phyloP scores from a whole-genome alignment of 805 yeast species.

The Citeromyces nyonsensis region DNA sequence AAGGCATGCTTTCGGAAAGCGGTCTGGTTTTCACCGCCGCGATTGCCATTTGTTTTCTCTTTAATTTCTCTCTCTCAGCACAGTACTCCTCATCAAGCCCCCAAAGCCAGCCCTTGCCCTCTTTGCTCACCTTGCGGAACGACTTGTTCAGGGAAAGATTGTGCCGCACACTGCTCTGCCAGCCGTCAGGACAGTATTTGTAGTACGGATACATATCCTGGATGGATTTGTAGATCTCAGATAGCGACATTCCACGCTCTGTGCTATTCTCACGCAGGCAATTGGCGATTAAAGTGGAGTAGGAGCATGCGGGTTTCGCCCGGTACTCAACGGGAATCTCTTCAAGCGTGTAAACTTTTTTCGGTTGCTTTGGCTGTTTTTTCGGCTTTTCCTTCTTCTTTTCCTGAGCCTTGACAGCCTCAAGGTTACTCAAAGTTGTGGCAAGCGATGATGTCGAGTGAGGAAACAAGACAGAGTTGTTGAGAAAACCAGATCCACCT shows the following conservation, averaged over 20 bases:
- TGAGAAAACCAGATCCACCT: neutral
- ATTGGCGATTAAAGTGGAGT: conserved; percentile 66
- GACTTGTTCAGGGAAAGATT: conserved; percentile 77
- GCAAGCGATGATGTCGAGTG: conserved; percentile 6
- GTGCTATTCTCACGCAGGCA: conserved; percentile 58
- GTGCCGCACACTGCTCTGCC: conserved; percentile 93
- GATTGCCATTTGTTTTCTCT: conserved; percentile 50
- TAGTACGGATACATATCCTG: conserved; percentile 84
- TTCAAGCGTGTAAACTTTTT: conserved; percentile 56
- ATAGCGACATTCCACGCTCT: conserved; percentile 60
- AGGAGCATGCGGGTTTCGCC: conserved; percentile 70
- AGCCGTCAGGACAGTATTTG: conserved; percentile 88
- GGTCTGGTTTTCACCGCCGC: conserved; percentile 46
- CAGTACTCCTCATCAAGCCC: conserved; percentile 78
- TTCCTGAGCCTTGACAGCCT: neutral
- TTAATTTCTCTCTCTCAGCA: conserved; percentile 59
- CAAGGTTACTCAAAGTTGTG: neutral
- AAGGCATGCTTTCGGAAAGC: conserved; percentile 26
- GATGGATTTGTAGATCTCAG: conserved; percentile 78
- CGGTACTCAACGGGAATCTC: conserved; percentile 85
- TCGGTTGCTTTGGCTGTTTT: conserved; percentile 35
- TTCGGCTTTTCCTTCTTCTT: conserved; percentile 14
- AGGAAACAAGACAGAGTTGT: conserved; percentile 5
- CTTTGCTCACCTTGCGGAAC: conserved; percentile 66
- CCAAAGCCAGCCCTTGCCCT: conserved; percentile 94